Evolutionary conservation across 164 flowering plant genomes (phyloP).

Genomic region (Berberis thunbergii): DNA sequence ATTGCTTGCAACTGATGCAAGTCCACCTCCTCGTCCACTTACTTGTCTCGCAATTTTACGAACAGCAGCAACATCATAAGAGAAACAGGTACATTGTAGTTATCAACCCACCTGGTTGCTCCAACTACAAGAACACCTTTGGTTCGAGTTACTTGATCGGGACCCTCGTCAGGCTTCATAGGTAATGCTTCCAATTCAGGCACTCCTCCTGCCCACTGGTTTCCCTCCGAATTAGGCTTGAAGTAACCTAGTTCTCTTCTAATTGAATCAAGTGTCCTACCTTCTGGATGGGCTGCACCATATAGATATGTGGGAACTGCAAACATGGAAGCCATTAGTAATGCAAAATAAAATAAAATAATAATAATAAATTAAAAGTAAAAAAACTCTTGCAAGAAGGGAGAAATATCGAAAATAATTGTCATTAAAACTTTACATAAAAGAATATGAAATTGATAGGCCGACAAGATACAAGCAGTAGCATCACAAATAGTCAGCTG

Average conservation of each 20-base stretch:
- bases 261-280: conserved; percentile 48
- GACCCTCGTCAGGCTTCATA: conserved; percentile 54
- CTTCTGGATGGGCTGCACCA: conserved; percentile 62
- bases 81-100: conserved; percentile 63
- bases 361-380: too few species aligned
- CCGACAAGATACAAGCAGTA: too few species aligned
- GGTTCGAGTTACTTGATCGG: conserved; percentile 28
- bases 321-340: not conserved
- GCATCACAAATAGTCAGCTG: too few species aligned
- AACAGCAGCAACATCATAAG: conserved; percentile 38
- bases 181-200: conserved; percentile 34
- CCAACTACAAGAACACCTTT: conserved; percentile 56
- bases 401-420: too few species aligned
- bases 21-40: conserved; percentile 80
- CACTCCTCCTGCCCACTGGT: conserved; percentile 56
- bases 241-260: conserved; percentile 62
- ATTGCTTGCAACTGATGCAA: conserved; percentile 65
- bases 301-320: conserved; percentile 73
- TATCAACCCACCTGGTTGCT: conserved; percentile 56
- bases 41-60: conserved; percentile 51
- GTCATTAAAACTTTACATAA: too few species aligned
- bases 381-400: too few species aligned
- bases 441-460: too few species aligned
- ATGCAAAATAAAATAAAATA: too few species aligned
- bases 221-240: conserved; percentile 50